Base-by-base conservation (phyloP, 73 alveolate genomes). In the Tetrahymena borealis region DNA sequence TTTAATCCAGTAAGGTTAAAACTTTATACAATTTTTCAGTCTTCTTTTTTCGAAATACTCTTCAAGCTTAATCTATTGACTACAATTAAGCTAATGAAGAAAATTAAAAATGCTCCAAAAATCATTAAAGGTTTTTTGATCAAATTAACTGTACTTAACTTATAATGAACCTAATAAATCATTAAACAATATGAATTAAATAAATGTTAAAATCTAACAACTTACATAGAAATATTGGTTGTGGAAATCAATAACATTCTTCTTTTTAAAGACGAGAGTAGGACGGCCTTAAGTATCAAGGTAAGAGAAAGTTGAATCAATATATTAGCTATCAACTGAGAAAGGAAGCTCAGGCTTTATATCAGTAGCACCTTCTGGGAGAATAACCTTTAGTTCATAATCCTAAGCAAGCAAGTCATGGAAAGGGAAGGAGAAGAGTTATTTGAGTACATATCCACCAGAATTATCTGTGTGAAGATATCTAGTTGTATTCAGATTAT, bases 291-390 rank as follows among this genome's bases (percentile, higher is more conserved):
- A 91, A 32, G 95, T 95, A 79, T 97, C 99, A 33, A 97, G 93
- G 43, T 94, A 95, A 11, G 98, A 96, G 91, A 39, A 91, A 11
- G 91, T 78, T 24, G 91, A 32, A 38, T 91, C 94, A 32, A 40
- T 79, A 43, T 94, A 90, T 13, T 39, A 32, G 24, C 78, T n/a
- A 40, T 96, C 98, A 12, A 96, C 97, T 37, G 95, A 96, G 91
- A 97, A 95, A 33, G 99, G 99, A 60, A 98, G 94, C 40, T 94
- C 96, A 15, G 94, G 95, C 37, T 96, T 93, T 20, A 96, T 96
- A 95, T 98, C 98, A 90, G 96, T 95, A 24, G 99, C 99, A 18
- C 99, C 99, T 93, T 98, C 99, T 32, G 99, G 99, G 39, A 98
- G 96, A 85, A 97, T 96, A 32, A 98, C 97, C 91, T 95, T 97